phyloP scores from a whole-genome alignment of 1,284 basidiomycete species.

The Schizophyllum commune region DNA sequence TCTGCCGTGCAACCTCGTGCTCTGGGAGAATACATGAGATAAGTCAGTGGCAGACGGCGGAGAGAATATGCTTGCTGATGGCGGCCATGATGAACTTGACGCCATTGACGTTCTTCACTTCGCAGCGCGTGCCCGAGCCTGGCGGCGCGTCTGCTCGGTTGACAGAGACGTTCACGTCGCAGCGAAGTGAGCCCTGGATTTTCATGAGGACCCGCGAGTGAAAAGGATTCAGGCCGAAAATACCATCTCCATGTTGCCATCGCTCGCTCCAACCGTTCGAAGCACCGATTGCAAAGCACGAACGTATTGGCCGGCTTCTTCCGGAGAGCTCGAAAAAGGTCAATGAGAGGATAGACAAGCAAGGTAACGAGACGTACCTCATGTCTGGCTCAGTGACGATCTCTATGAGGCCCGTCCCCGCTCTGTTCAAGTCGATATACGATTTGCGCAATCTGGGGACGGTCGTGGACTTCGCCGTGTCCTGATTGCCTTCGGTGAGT shows the following conservation, averaged over 20 bases:
- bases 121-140: conserved; percentile 85
- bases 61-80: conserved; percentile 52
- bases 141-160: conserved; percentile 55
- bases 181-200: conserved; percentile 80
- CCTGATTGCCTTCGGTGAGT: no score
- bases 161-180: conserved; percentile 95
- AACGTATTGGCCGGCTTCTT: conserved; percentile 90
- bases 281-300: conserved; percentile 78
- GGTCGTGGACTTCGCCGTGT: conserved; percentile 89
- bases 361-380: conserved; percentile 37
- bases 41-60: neutral
- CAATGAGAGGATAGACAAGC: neutral
- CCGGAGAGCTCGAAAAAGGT: conserved; percentile 55
- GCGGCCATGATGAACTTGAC: conserved; percentile 82
- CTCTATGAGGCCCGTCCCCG: conserved; percentile 88
- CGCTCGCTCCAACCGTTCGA: conserved; percentile 79
- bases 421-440: conserved; percentile 85
- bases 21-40: conserved; percentile 29
- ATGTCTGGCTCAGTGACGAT: conserved; percentile 95
- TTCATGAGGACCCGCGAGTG: neutral
- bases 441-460: conserved; percentile 48
- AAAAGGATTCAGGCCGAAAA: conserved; percentile 7
- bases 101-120: conserved; percentile 97
- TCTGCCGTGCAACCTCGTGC: conserved; percentile 70
- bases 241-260: conserved; percentile 97